Conservation (phyloP, 2,329 filamentous ascomycete genomes). For the Trichophyton mentagrophytes region DNA sequence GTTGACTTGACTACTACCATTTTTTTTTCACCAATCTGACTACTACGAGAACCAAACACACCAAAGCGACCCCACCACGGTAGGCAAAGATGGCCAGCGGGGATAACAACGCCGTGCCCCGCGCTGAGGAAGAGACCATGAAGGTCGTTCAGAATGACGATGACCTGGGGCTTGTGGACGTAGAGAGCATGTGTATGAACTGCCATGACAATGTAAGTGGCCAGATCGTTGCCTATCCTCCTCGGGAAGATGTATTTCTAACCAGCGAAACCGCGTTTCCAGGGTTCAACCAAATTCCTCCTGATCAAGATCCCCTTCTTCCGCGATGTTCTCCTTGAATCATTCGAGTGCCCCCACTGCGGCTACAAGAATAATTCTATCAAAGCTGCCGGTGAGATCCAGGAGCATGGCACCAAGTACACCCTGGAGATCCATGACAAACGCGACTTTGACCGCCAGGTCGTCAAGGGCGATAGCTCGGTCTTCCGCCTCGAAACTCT, state of each 20-base stretch:
- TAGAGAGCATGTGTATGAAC: slow-evolving; percentile 75
- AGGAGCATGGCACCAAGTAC: slow-evolving; percentile 75
- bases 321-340: slow-evolving; percentile 94
- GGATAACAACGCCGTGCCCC: not conserved
- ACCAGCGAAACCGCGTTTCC: not conserved
- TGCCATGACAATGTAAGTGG: slow-evolving; percentile 57
- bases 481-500: slow-evolving; percentile 79
- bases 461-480: slow-evolving; percentile 85
- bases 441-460: slow-evolving; percentile 68
- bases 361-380: slow-evolving; percentile 84
- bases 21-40: no score
- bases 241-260: slow-evolving; percentile 5
- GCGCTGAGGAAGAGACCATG: not conserved
- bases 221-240: not conserved
- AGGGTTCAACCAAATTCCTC: slow-evolving; percentile 77
- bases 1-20: not conserved
- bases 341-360: slow-evolving; percentile 85
- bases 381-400: slow-evolving; percentile 81
- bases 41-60: not conserved
- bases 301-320: slow-evolving; percentile 93
- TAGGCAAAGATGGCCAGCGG: not conserved
- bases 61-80: not conserved
- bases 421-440: slow-evolving; percentile 62
- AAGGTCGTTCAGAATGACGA: slow-evolving; percentile 19
- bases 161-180: slow-evolving; percentile 32